Conservation (phyloP, 2,329 filamentous ascomycete genomes). For the Ophiostoma angusticollis region DNA sequence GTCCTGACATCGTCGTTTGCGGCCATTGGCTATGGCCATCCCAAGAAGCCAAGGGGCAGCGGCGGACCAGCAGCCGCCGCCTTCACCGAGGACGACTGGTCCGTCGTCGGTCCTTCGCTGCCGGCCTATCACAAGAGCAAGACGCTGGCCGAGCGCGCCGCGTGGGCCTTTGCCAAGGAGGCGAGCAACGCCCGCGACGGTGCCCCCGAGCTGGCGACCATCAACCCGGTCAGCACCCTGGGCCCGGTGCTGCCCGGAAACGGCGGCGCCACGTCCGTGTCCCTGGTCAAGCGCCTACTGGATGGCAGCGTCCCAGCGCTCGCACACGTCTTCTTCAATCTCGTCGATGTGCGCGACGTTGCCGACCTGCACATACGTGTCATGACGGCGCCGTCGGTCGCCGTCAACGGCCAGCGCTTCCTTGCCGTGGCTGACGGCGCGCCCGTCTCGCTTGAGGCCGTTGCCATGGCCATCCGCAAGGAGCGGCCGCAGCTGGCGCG, state of each 20-base stretch:
- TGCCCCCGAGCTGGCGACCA: slow-evolving; percentile 20
- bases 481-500: not conserved
- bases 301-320: not conserved
- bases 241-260: slow-evolving; percentile 1
- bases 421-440: slow-evolving; percentile 4
- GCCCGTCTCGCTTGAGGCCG: not conserved
- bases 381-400: slow-evolving; percentile 12
- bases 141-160: slow-evolving; percentile 38
- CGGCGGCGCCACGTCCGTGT: not conserved
- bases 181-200: slow-evolving; percentile 29
- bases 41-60: slow-evolving; percentile 13
- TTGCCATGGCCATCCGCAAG: not conserved
- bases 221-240: slow-evolving; percentile 4
- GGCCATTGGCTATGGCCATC: slow-evolving; percentile 3
- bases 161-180: slow-evolving; percentile 36
- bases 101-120: slow-evolving; percentile 22
- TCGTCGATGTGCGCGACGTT: slow-evolving; percentile 18
- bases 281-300: not conserved
- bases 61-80: too few species aligned
- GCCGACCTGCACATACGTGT: slow-evolving; percentile 18
- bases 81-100: slow-evolving; percentile 37
- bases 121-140: slow-evolving; percentile 42
- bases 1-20: slow-evolving; percentile 15
- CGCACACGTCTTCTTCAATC: slow-evolving; percentile 13
- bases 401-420: slow-evolving; percentile 17